A percentile compares a stretch with the other conserved stretches of the same genome.
Conservation (phyloP, 2,329 filamentous ascomycete genomes). For the Alternaria brassicae region DNA sequence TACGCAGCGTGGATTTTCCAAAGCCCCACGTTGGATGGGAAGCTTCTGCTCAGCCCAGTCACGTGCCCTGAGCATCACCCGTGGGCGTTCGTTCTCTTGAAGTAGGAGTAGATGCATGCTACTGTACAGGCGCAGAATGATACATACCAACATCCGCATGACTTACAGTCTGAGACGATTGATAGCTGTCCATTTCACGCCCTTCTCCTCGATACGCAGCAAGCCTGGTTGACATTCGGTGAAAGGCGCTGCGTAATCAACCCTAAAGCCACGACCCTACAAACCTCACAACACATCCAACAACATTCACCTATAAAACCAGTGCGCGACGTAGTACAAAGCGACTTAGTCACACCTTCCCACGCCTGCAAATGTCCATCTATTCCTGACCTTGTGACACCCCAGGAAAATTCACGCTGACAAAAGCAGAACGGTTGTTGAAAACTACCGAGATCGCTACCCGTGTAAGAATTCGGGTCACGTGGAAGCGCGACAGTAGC, state of each 20-base stretch:
- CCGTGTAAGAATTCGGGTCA: neutral
- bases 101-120: neutral
- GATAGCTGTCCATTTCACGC: neutral
- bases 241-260: conserved; percentile 1
- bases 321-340: neutral
- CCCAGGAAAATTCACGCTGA: neutral
- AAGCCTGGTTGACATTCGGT: neutral
- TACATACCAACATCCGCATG: neutral
- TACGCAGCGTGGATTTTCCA: neutral
- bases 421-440: neutral
- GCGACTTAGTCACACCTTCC: neutral
- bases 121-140: neutral
- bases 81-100: neutral
- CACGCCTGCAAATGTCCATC: neutral
- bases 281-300: neutral
- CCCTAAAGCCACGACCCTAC: neutral
- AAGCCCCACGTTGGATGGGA: neutral
- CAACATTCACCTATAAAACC: neutral
- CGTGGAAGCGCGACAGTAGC: conserved; percentile 1
- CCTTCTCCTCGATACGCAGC: neutral
- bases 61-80: neutral
- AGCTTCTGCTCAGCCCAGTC: neutral
- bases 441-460: conserved; percentile 1
- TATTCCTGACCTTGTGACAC: neutral
- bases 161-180: neutral